Base-by-base conservation (phyloP, 2,329 filamentous ascomycete genomes). In the Xylariaceae sp. region DNA sequence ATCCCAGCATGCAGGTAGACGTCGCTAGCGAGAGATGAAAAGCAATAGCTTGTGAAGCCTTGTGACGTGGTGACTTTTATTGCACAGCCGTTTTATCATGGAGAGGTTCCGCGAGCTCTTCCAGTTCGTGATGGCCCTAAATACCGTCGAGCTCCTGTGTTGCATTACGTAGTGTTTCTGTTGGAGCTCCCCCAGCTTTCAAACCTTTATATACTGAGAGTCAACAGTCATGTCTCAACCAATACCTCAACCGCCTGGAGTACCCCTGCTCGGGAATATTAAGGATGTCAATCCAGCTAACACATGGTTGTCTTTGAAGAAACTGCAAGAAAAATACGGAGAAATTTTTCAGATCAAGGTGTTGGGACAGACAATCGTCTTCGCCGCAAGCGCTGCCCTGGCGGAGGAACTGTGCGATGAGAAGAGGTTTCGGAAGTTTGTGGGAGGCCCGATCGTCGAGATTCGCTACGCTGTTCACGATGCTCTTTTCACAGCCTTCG, bases 401-500 rank as follows among this genome's bases (percentile, higher is more conserved):
- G 69, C 69, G 10, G 70, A 72, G 51, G 72, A 75, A 49, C 44
- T 75, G 2, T 79, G 76, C 58, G 75, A 80, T 59, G 66, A 79
- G 67, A 73, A 68, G 58, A 72, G 76, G 0, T 80, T 80, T 62
- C 73, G 75, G 48, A 80, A 80, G 57, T 78, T 68, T 53, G 75
- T 80, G 1, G 75, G 75, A 30, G 76, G 75, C 0, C 76, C 77
- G 4, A 68, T 80, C 44, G 71, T 77, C 44, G 74, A 80, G 67
- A 79, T 79, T 49, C 71, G 75, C 18, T 67, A 69, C 27, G 65
- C 73, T 6, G 75, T 78, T 10, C 70, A 80, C 60, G 74, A 76
- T 53, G 58, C 74, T 3, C 70, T 80, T n/a, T 80, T 80, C 65
- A 75, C 76, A 3, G 76, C 76, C 6, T 78, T 66, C 58, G 68